Base-by-base conservation (phyloP, 495 filamentous ascomycete species). In the Viridothelium virens region DNA sequence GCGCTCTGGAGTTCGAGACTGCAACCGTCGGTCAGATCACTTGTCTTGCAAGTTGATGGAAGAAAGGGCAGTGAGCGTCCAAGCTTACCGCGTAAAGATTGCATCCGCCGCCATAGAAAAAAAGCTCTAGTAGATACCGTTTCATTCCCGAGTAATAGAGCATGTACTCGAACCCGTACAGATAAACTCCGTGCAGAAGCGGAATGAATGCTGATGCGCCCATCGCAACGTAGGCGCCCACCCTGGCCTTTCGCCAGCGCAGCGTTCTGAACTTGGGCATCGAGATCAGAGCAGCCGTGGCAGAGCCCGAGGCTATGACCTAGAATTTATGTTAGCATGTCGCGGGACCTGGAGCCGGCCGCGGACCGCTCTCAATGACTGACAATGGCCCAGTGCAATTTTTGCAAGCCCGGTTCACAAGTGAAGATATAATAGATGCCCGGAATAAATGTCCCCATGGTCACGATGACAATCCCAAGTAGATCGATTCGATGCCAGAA, bases 401-500 rank as follows among this genome's bases (percentile, higher is more conserved):
- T 66, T 14, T 56, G 65, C 37, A 31, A 11, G 37, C 47, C 44
- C 62, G 56, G 37, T 56, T 66, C 65, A 66, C 65, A 66, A 56
- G 56, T 62, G 65, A 66, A 65, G 11, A 69, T 48, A 50, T 74
- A 71, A 47, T 74, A 70, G 38, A 75, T 71, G 48, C 74, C 75
- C 10, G 70, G 77, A 5, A 76, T 38, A 66, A 78, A 65, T 38
- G 74, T 66, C 3, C 62, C 66, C 37, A 70, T 41, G 65, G 68
- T 68, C 48, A 70, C 68, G 61, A 70, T 68, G 62, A 63, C 68
- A 61, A 70, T 56, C 65, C 68, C 68, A 38, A 70, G 68, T 62
- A 70, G 68, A 44, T 77, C 74, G 2, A 77, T 53, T 56, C 74
- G 70, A 7, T 67, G 61, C 63, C 73, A 77, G 4, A 70, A 31